These are phyloP conservation scores for Aristolochia fimbriata DNA, from an alignment of 164 flowering plant genomes.

Conservation along the genomic window DNA sequence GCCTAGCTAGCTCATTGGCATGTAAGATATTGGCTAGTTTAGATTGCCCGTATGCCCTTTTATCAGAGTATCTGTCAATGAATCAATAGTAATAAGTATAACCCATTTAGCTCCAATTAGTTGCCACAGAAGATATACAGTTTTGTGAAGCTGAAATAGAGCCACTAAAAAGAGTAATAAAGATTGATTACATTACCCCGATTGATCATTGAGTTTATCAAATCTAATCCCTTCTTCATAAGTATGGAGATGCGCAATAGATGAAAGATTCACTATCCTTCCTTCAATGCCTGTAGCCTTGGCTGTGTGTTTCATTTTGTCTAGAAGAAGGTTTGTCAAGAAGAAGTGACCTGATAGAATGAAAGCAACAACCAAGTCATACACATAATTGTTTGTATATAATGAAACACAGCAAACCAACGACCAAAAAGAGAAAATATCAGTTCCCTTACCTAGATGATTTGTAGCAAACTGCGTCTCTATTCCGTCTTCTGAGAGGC, in stretches of 20 bases:
- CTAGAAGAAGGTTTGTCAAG: constrained; percentile 84
- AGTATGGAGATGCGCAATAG: constrained; percentile 67
- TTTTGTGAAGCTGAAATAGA: not conserved
- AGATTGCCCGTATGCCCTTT: constrained; percentile 92
- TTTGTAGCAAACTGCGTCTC: constrained; percentile 95
- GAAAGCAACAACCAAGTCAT: not conserved
- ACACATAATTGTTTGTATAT: too few relatives aligned
- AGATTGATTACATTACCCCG: constrained; percentile 26
- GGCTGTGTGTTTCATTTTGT: constrained; percentile 82
- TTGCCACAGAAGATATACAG: not conserved
- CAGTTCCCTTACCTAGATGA: constrained; percentile 49
- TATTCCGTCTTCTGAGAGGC: constrained; percentile 74
- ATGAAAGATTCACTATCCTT: constrained; percentile 84
- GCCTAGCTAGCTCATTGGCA: constrained; percentile 78
- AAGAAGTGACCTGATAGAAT: constrained; percentile 71
- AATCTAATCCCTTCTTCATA: constrained; percentile 61
- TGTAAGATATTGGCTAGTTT: constrained; percentile 86
- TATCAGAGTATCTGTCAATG: constrained; percentile 56
- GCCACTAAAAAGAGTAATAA: not conserved
- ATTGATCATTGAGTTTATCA: constrained; percentile 44
- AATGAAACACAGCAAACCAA: too few relatives aligned
- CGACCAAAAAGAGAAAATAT: not conserved
- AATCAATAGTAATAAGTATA: not conserved
- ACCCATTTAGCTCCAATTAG: not conserved
- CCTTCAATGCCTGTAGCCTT: constrained; percentile 58